Percentiles rank a stretch among this genome's conserved stretches.
Evolutionary conservation across 371 early-diverging fungal species (phyloP).

Genomic region (Catenaria anguillulae): DNA sequence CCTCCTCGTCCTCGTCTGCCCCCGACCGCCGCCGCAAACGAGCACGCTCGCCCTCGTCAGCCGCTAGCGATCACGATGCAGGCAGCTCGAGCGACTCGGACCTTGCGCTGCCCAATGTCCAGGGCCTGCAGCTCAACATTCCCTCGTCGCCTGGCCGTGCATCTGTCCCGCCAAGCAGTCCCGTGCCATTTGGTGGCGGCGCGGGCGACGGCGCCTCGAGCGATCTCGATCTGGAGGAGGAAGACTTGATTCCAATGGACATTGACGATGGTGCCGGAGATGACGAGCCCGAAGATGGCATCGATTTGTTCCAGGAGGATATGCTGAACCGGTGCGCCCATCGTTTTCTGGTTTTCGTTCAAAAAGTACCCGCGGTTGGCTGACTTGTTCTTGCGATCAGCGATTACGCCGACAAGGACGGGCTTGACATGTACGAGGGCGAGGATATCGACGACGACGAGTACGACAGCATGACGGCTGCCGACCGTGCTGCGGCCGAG

Average conservation of each 20-base stretch:
- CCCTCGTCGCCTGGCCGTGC: slow-evolving; percentile 6
- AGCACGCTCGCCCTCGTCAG: too few relatives aligned
- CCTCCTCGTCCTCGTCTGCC: too few relatives aligned
- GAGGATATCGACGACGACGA: slow-evolving; percentile 58
- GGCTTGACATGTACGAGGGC: slow-evolving; percentile 62
- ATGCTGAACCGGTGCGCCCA: slow-evolving; percentile 5
- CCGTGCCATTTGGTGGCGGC: background rate
- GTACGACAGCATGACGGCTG: slow-evolving; percentile 53
- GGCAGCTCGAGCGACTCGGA: too few relatives aligned
- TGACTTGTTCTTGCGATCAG: slow-evolving; percentile 64
- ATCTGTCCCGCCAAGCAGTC: slow-evolving; percentile 5
- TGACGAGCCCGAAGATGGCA: too few relatives aligned
- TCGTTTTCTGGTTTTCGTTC: too few relatives aligned
- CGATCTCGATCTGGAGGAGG: too few relatives aligned
- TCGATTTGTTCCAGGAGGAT: too few relatives aligned
- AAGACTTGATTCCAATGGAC: too few relatives aligned
- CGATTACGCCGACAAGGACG: slow-evolving; percentile 59
- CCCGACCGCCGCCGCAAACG: too few relatives aligned
- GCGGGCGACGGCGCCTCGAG: too few relatives aligned
- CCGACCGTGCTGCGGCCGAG: slow-evolving; percentile 58
- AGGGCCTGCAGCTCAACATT: background rate
- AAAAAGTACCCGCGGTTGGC: slow-evolving; percentile 39
- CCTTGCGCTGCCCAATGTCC: background rate
- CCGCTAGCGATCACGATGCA: too few relatives aligned
- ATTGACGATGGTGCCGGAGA: too few relatives aligned